These are phyloP conservation scores for Trichoderma brevicompactum DNA, from an alignment of 2,329 filamentous ascomycete species.

Conservation along the genomic window DNA sequence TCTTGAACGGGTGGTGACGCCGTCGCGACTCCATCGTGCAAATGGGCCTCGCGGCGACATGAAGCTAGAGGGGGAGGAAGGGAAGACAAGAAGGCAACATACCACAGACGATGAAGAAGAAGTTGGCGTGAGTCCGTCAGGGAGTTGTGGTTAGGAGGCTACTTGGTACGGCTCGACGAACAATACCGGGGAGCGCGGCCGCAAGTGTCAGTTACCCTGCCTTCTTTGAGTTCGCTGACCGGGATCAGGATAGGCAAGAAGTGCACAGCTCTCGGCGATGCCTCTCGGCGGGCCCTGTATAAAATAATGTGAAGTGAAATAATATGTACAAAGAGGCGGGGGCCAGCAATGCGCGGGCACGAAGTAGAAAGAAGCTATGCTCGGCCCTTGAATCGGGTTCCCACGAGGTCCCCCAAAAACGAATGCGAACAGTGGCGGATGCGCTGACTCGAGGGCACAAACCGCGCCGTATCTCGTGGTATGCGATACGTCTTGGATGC, in stretches of 20 bases:
- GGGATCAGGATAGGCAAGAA: slow-evolving; percentile 22
- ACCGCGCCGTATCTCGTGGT: slow-evolving; percentile 1
- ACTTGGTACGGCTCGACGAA: slow-evolving; percentile 5
- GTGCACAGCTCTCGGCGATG: slow-evolving; percentile 22
- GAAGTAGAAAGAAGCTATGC: not conserved
- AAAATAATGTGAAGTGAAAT: slow-evolving; percentile 19
- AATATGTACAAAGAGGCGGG: slow-evolving; percentile 16
- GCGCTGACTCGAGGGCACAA: slow-evolving; percentile 2
- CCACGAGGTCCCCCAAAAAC: not conserved
- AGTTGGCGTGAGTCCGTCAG: slow-evolving; percentile 23
- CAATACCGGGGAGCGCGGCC: slow-evolving; percentile 18
- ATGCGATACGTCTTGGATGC: not conserved
- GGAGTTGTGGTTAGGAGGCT: slow-evolving; percentile 9
- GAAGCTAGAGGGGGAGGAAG: slow-evolving; percentile 7
- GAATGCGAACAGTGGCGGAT: not conserved
- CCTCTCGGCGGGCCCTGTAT: slow-evolving; percentile 23
- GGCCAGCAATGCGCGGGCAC: not conserved
- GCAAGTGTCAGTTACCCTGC: slow-evolving; percentile 27
- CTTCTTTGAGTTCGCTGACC: slow-evolving; percentile 13
- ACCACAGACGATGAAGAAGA: slow-evolving; percentile 21
- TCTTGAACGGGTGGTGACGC: slow-evolving; percentile 36
- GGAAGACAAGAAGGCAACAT: slow-evolving; percentile 20
- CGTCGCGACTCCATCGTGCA: slow-evolving; percentile 36
- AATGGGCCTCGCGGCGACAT: slow-evolving; percentile 14
- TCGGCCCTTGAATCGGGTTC: not conserved